Conservation (phyloP, 2,329 filamentous ascomycete genomes). For the Ophiocordyceps camponoti-rufipedis region DNA sequence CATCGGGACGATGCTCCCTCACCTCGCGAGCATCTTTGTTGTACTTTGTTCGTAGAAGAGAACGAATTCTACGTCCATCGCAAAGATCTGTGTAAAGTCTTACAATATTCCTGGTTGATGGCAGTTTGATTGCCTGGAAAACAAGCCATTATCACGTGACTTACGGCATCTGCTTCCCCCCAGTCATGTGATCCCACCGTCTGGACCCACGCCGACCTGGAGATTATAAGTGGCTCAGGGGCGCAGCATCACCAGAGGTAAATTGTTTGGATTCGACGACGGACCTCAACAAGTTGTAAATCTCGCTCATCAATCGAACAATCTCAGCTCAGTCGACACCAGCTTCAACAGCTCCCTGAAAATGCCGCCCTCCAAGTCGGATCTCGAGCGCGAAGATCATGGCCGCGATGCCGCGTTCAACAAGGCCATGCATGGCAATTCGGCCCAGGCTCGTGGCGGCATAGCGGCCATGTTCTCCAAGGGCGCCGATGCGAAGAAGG, state of each 20-base stretch:
- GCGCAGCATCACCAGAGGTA: background rate
- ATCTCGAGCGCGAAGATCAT: slow-evolving; percentile 69
- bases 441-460: slow-evolving; percentile 50
- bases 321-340: too few relatives aligned
- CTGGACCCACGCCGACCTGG: background rate
- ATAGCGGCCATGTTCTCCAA: slow-evolving; percentile 76
- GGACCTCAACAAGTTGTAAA: background rate
- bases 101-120: too few relatives aligned
- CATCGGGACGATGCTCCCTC: too few relatives aligned
- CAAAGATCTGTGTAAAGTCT: too few relatives aligned
- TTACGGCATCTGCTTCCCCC: too few relatives aligned
- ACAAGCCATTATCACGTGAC: too few relatives aligned
- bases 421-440: slow-evolving; percentile 65
- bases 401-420: slow-evolving; percentile 78
- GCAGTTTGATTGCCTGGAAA: too few relatives aligned
- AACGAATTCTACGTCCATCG: too few relatives aligned
- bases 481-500: slow-evolving; percentile 55
- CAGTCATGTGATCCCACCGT: background rate
- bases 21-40: too few relatives aligned
- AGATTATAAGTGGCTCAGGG: background rate
- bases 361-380: slow-evolving; percentile 10
- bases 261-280: too few relatives aligned
- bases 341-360: background rate
- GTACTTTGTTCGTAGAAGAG: too few relatives aligned
- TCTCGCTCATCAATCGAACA: too few relatives aligned